phyloP scores from a whole-genome alignment of 2,329 filamentous ascomycete species.

The Rhytidhysteron rufulum region DNA sequence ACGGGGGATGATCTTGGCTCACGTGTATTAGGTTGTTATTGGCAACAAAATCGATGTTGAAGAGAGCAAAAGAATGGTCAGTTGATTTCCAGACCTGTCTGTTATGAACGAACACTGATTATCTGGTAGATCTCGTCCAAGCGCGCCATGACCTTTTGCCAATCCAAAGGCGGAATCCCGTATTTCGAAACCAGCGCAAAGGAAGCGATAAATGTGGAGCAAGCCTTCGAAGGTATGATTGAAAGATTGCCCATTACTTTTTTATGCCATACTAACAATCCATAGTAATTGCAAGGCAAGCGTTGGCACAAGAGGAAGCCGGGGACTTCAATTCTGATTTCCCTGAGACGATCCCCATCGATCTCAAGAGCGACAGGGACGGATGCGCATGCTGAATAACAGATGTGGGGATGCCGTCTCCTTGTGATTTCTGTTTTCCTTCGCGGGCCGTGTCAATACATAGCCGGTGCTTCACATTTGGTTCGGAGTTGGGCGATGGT shows the following conservation, averaged over 20 bases:
- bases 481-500: slow-evolving; percentile 1
- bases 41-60: slow-evolving; percentile 99
- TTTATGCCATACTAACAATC: slow-evolving; percentile 4
- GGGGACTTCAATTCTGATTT: slow-evolving; percentile 98
- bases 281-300: slow-evolving; percentile 90
- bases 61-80: slow-evolving; percentile 89
- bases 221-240: slow-evolving; percentile 63
- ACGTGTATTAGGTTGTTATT: slow-evolving; percentile 69
- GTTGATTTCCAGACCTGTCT: slow-evolving; percentile 20
- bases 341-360: slow-evolving; percentile 96
- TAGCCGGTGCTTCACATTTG: not conserved
- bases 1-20: slow-evolving; percentile 5
- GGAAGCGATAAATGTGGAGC: slow-evolving; percentile 97
- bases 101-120: slow-evolving; percentile 16
- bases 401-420: slow-evolving; percentile 1
- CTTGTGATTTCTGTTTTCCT: slow-evolving; percentile 1
- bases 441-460: too few species aligned
- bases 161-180: slow-evolving; percentile 93
- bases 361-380: slow-evolving; percentile 88
- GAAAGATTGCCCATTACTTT: slow-evolving; percentile 1
- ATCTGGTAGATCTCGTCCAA: slow-evolving; percentile 76
- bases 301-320: slow-evolving; percentile 92
- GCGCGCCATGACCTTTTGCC: slow-evolving; percentile 94
- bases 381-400: slow-evolving; percentile 93
- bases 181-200: slow-evolving; percentile 99